Evolutionary conservation across 768 basidiomycete species (phyloP).

Genomic region (Imleria badia): DNA sequence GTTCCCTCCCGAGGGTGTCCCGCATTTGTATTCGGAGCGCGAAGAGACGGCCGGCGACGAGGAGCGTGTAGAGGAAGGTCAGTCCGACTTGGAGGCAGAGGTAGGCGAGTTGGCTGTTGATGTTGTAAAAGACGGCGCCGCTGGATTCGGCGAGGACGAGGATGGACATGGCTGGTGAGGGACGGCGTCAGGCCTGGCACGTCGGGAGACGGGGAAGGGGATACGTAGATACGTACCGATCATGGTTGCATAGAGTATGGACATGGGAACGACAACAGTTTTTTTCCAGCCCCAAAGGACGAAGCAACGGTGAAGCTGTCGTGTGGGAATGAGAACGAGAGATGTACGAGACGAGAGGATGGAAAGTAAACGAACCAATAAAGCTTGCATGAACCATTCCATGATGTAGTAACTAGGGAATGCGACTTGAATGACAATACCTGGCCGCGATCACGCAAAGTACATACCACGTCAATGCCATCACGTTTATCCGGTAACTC

Average conservation of each 20-base stretch:
- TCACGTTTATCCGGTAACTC: conserved; percentile 18
- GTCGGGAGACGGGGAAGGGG: neutral
- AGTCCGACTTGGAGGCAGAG: conserved; percentile 30
- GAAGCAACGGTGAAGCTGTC: conserved; percentile 19
- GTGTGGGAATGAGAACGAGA: neutral
- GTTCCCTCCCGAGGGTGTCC: conserved; percentile 13
- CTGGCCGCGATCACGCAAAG: neutral
- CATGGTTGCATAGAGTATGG: conserved; percentile 9
- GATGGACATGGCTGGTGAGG: conserved; percentile 16
- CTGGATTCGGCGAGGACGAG: conserved; percentile 11
- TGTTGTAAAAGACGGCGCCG: conserved; percentile 16
- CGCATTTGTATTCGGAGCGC: conserved; percentile 16
- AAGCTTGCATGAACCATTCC: conserved; percentile 31
- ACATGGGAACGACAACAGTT: conserved; percentile 16
- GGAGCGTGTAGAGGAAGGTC: conserved; percentile 32
- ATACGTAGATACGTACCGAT: conserved; percentile 12
- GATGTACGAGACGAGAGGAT: neutral
- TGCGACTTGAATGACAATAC: neutral
- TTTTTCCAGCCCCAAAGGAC: conserved; percentile 16
- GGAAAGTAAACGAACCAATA: conserved; percentile 13
- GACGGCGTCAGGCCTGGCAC: neutral
- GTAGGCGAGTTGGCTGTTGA: conserved; percentile 26
- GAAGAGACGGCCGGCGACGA: conserved; percentile 32
- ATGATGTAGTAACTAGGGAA: conserved; percentile 24
- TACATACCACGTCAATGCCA: conserved; percentile 20